Base-by-base conservation (phyloP, 441 rosid species). In the Theobroma grandiflorum region DNA sequence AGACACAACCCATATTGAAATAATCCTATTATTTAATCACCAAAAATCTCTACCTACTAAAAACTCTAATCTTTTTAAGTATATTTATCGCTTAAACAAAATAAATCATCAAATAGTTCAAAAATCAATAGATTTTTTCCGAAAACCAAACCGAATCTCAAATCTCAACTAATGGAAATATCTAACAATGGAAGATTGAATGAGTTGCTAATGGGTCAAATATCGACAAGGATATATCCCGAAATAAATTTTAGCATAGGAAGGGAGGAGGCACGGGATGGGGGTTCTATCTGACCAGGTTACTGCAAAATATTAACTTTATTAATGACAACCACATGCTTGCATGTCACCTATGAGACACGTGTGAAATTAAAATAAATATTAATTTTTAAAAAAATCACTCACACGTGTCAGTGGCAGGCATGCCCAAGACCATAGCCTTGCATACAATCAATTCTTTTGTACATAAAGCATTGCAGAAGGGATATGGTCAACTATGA, bases 281-380 rank as follows among this genome's bases (percentile, higher is more conserved):
- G 66, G 63, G 4, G 20, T 43, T 42, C 49, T 35, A 4, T 49
- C 64, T 5, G 11, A 55, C 37, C 11, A 47, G 7, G 57, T 12
- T 20, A 26, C 58, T 26, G 73, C 64, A 20, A 65, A 50, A 33
- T 52, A 75, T 64, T 70, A 78, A 38, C 40, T 55, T 62, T 18
- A 50, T 45, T 2, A 72, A 61, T 40, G 85, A 68, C 82, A 74
- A 37, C 18, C 85, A 82, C 82, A 82, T 77, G 83, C 72, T 16
- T 82, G 83, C 83, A 74, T 80, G 83, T 26, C 83, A 37, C 66
- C 62, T n/a, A 31, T 8, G 5, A 20, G 78, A 82, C 78, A 85
- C 78, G 85, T 85, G 81, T 74, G 77, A 66, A 8, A 18, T 73
- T 6, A 11, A 1, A 10, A 35, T 64, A 26, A 26, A 10, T 12